These are phyloP conservation scores for Onygena corvina DNA, from an alignment of 2,329 filamentous ascomycete genomes.

Conservation along the genomic window DNA sequence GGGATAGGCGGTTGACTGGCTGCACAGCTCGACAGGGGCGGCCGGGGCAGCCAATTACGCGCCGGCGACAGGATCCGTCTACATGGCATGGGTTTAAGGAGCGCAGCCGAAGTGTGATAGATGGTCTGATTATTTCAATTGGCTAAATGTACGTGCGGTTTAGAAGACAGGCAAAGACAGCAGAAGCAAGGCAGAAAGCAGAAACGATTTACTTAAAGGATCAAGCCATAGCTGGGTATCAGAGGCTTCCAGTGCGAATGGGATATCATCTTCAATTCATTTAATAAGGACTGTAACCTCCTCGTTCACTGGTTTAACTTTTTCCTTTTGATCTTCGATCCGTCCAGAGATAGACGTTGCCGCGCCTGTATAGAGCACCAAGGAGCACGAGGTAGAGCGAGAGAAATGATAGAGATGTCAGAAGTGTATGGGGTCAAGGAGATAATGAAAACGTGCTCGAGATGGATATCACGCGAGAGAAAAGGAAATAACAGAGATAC, in stretches of 20 bases:
- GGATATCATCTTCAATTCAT: neutral
- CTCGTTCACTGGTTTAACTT: no score
- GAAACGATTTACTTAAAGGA: neutral
- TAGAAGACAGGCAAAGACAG: neutral
- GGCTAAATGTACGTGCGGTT: neutral
- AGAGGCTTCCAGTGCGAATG: neutral
- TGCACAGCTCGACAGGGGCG: no score
- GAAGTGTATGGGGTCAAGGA: neutral
- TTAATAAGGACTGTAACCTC: neutral
- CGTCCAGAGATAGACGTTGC: neutral
- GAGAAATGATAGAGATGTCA: neutral
- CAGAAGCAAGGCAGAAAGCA: neutral
- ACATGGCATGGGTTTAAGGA: no score
- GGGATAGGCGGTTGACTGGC: no score
- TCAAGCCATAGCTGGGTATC: neutral
- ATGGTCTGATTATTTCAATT: no score
- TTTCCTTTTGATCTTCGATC: neutral
- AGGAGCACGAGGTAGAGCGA: neutral
- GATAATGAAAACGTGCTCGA: neutral
- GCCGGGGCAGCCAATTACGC: conserved; percentile 2
- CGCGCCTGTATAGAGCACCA: neutral
- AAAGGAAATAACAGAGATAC: neutral
- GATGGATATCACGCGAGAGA: neutral
- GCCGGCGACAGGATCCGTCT: no score
- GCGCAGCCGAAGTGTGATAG: no score